Base-by-base conservation (phyloP, 495 filamentous ascomycete genomes). In the Oidiodendron maius region DNA sequence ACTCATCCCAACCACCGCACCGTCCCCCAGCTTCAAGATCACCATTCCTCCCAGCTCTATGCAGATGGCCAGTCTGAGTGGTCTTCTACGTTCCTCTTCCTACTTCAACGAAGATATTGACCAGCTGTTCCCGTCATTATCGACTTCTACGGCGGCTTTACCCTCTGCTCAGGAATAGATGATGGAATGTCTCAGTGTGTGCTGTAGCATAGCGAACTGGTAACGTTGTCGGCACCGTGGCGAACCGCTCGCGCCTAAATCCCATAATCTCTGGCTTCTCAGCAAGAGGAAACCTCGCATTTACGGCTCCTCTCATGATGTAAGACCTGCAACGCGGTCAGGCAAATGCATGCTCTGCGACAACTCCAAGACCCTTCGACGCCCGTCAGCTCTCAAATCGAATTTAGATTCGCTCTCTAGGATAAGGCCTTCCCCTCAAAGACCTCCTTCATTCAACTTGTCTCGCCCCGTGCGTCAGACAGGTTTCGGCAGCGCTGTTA, bases 221-320 rank as follows among this genome's bases (percentile, higher is more conserved):
- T 52, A 61, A 74, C 1, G 82, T 90, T 13, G 64, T 87, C 13
- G 72, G 82, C 28, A 82, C 74, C 30, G 84, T 90, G 48, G 79
- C 83, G 16, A 91, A 94, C 62, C 78, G 88, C 22, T 85, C 1
- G 87, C 85, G 1, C 87, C 88, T 3, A 83, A 91, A 61, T 68
- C 78, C 57, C 86, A 84, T 81, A 2, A 67, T 91, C 9, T 87
- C 78, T 5, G 91, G 91, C 13, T 97, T 97, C 66, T 89, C 83
- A 0, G 87, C 88, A 2, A 91, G 91, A 3, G 91, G 81, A 13
- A 97, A 96, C 57, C 77, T 95, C 53, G 78, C 82, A 18, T 81
- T 95, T 52, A 91, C 89, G 0, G 82, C 90, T 0, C 83, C 87
- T 0, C 68, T 96, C 17, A 76, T 83, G 17, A 64, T 95, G 1